Conservation (phyloP, 139 green algal genomes). For the Coelastrella sp. region DNA sequence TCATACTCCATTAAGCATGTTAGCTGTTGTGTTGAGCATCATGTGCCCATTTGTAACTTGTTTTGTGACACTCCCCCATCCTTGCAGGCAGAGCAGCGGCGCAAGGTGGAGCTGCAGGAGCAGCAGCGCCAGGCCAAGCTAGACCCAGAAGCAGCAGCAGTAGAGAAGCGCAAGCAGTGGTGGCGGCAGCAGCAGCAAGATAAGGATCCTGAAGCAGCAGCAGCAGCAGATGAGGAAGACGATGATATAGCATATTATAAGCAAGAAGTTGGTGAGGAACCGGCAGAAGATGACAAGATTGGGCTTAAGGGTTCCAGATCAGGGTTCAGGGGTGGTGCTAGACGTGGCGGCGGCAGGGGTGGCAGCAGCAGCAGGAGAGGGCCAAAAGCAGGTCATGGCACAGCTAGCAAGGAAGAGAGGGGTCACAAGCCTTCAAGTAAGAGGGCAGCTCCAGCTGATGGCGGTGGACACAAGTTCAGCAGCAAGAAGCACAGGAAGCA, state of each 20-base stretch:
- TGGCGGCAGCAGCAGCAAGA: conserved; percentile 37
- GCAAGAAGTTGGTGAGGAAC: conserved; percentile 71
- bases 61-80: too few species aligned
- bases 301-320: conserved; percentile 28
- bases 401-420: not conserved
- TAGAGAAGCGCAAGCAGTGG: conserved; percentile 32
- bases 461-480: not conserved
- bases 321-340: conserved; percentile 2
- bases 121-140: not conserved
- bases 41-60: too few species aligned
- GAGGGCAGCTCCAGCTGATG: not conserved
- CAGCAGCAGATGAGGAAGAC: conserved; percentile 57
- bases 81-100: conserved; percentile 31
- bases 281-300: conserved; percentile 62
- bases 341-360: too few species aligned
- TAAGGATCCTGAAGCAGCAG: not conserved
- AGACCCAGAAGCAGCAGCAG: conserved; percentile 32
- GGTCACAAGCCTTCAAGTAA: not conserved
- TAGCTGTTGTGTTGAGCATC: not conserved
- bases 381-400: not conserved
- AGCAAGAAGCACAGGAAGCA: conserved; percentile 24
- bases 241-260: conserved; percentile 77
- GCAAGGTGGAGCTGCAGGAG: conserved; percentile 18
- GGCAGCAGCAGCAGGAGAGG: conserved; percentile 18
- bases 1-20: too few species aligned